Evolutionary conservation across 495 filamentous ascomycete species (phyloP).

Genomic region (Durotheca rogersii): DNA sequence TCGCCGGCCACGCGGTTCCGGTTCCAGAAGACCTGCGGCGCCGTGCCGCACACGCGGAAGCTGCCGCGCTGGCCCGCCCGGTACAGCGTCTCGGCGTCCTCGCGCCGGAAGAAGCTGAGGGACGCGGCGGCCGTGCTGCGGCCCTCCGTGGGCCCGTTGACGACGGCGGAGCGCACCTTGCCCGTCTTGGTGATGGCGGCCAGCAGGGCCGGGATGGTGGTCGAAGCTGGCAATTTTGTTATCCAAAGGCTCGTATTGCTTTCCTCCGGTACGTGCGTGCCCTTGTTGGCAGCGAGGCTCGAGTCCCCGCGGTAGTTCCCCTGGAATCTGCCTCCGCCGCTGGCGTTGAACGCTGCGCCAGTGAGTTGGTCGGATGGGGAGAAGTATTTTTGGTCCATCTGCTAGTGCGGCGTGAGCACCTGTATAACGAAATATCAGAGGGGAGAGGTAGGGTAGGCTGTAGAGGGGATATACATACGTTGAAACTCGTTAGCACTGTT

Average conservation of each 20-base stretch:
- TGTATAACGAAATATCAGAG: not conserved
- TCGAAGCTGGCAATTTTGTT: constrained; percentile 1
- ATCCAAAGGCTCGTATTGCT: constrained; percentile 21
- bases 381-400: constrained; percentile 14
- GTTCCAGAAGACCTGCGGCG: constrained; percentile 8
- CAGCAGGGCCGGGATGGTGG: constrained; percentile 1
- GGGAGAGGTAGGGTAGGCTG: not conserved
- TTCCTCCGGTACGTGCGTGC: constrained; percentile 5
- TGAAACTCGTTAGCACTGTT: no score
- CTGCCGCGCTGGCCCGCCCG: not conserved
- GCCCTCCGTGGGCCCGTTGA: constrained; percentile 1
- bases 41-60: not conserved
- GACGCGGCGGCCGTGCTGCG: constrained; percentile 3
- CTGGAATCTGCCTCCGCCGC: not conserved
- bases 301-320: constrained; percentile 16
- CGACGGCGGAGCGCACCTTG: constrained; percentile 11
- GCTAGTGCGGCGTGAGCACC: not conserved
- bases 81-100: constrained; percentile 3
- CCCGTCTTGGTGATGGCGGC: constrained; percentile 8
- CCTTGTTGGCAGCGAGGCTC: constrained; percentile 2
- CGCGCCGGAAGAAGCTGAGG: constrained; percentile 17
- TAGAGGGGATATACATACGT: no score
- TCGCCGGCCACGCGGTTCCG: constrained; percentile 8
- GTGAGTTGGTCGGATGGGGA: constrained; percentile 15
- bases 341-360: not conserved